Evolutionary conservation across 768 basidiomycete species (phyloP).

Genomic region (Xanthoconium stramineum): DNA sequence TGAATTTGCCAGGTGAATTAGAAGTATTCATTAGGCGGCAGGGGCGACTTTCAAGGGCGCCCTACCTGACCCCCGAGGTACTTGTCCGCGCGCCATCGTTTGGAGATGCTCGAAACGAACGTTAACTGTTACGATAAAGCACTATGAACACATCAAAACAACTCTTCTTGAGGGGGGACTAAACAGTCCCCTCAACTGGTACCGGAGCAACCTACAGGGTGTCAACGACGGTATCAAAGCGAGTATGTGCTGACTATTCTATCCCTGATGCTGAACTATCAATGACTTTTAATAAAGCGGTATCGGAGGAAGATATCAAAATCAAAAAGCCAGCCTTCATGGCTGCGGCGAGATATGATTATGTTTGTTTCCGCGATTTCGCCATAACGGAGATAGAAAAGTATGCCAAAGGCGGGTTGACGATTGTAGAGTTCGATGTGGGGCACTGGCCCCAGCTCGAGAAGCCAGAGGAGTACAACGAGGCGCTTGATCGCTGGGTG

Average conservation of each 20-base stretch:
- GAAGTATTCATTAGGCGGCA: constrained; percentile 30
- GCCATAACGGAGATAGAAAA: constrained; percentile 23
- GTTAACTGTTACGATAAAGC: constrained; percentile 18
- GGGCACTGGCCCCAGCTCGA: constrained; percentile 40
- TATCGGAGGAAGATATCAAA: constrained; percentile 23
- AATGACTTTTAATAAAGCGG: constrained; percentile 9
- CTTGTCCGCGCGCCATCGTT: neutral
- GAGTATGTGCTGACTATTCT: constrained; percentile 15
- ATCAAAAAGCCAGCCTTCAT: constrained; percentile 39
- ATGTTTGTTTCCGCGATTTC: constrained; percentile 29
- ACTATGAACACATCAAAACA: constrained; percentile 25
- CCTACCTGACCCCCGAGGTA: constrained; percentile 36
- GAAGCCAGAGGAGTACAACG: constrained; percentile 33
- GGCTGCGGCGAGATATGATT: constrained; percentile 35
- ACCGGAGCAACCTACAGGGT: constrained; percentile 29
- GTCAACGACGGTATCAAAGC: constrained; percentile 29
- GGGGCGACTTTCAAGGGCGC: constrained; percentile 18
- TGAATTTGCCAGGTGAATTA: constrained; percentile 34
- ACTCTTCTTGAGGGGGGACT: constrained; percentile 33
- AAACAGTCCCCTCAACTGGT: constrained; percentile 37
- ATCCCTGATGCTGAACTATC: neutral
- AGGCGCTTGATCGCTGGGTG: constrained; percentile 35
- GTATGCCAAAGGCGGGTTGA: constrained; percentile 27
- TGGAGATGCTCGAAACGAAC: neutral
- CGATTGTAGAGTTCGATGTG: constrained; percentile 32